phyloP scores from a whole-genome alignment of 768 basidiomycete genomes.

The Pleurotus salmoneostramineus region DNA sequence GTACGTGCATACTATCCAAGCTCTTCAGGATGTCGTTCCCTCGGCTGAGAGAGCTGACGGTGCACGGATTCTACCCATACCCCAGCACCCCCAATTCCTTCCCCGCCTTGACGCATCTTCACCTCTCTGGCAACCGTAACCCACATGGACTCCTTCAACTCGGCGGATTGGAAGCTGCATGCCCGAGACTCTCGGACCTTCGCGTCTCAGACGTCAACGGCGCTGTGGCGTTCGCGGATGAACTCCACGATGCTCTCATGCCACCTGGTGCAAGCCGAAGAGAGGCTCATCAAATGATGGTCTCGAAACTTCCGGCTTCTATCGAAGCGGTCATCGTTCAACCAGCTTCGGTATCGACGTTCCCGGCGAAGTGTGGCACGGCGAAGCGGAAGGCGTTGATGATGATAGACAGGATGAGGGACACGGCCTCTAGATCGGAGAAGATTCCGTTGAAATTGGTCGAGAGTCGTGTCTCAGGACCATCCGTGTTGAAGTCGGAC shows the following conservation, averaged over 20 bases:
- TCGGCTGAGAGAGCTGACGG: conserved; percentile 31
- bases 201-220: neutral
- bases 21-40: conserved; percentile 41
- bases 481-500: neutral
- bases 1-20: conserved; percentile 34
- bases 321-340: neutral
- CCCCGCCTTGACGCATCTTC: conserved; percentile 36
- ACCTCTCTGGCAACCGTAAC: conserved; percentile 46
- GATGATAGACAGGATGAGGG: neutral
- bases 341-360: neutral
- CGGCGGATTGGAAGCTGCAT: conserved; percentile 10
- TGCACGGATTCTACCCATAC: conserved; percentile 49
- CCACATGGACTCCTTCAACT: conserved; percentile 42
- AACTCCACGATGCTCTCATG: neutral
- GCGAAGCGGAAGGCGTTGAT: neutral
- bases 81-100: conserved; percentile 30
- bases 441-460: neutral
- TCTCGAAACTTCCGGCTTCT: neutral
- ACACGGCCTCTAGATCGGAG: neutral
- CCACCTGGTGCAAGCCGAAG: neutral
- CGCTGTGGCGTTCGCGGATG: neutral
- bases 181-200: neutral
- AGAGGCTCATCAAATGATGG: neutral
- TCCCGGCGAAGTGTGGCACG: neutral
- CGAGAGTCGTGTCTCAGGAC: neutral